Conservation (phyloP, 805 yeast species). For the Kuraishia borneana region DNA sequence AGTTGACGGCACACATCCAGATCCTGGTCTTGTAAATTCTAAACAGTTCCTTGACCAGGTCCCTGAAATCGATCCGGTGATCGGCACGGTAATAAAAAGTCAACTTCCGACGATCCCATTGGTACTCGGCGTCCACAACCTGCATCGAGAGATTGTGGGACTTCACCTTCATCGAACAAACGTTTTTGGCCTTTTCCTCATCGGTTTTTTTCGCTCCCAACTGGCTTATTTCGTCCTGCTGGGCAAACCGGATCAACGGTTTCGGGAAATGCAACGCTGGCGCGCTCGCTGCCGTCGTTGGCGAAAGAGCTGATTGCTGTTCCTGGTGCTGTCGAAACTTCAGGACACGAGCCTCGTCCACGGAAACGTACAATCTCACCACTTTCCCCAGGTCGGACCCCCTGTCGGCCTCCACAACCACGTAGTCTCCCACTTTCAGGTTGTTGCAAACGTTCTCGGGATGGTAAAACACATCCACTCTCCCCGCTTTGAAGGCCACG, state of each 20-base stretch:
- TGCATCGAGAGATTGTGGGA: constrained; percentile 41
- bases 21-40: constrained; percentile 69
- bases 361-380: constrained; percentile 41
- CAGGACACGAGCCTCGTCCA: constrained; percentile 58
- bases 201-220: constrained; percentile 48
- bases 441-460: constrained; percentile 24
- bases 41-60: constrained; percentile 64
- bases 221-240: constrained; percentile 46
- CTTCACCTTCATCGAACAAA: constrained; percentile 48
- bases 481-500: constrained; percentile 69
- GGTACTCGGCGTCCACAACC: constrained; percentile 72
- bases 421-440: constrained; percentile 50
- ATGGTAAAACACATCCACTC: constrained; percentile 67
- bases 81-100: constrained; percentile 60
- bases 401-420: constrained; percentile 76
- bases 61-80: constrained; percentile 67
- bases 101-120: constrained; percentile 73
- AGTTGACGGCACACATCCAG: constrained; percentile 73
- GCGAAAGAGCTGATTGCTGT: constrained; percentile 49
- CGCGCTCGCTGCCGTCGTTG: not conserved
- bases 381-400: constrained; percentile 70
- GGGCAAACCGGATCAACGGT: constrained; percentile 53
- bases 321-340: constrained; percentile 59
- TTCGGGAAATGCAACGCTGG: constrained; percentile 52
- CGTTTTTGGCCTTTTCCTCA: constrained; percentile 56